A percentile compares a stretch with the other conserved stretches of the same genome.
These are phyloP conservation scores for Aspergillus transmontanensis DNA, from an alignment of 2,329 filamentous ascomycete species.

Conservation along the genomic window DNA sequence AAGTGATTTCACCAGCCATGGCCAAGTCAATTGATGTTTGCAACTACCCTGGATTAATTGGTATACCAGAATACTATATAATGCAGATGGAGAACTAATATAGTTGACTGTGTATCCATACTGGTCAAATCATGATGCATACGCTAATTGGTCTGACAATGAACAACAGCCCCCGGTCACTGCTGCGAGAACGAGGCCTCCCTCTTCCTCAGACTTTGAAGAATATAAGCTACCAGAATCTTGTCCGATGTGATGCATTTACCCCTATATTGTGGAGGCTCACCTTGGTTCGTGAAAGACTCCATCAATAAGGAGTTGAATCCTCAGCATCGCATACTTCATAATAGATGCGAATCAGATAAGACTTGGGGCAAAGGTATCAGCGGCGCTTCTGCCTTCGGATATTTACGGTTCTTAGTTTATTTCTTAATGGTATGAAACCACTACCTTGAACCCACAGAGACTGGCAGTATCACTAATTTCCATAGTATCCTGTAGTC, in stretches of 20 bases:
- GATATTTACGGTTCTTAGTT: too few species aligned
- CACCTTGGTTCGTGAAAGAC: constrained; percentile 52
- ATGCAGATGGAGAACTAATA: neutral
- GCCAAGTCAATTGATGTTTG: too few species aligned
- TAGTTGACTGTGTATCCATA: neutral
- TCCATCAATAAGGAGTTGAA: constrained; percentile 60
- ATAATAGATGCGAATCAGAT: constrained; percentile 47
- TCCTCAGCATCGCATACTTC: constrained; percentile 56
- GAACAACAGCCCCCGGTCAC: neutral
- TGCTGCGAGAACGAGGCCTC: neutral
- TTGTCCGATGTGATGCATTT: neutral
- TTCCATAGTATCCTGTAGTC: neutral
- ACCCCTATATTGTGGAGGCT: constrained; percentile 22
- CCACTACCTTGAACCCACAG: neutral
- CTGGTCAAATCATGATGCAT: neutral
- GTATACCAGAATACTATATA: neutral
- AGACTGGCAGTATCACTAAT: neutral
- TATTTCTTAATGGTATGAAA: neutral
- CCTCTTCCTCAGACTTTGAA: neutral
- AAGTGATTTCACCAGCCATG: too few species aligned
- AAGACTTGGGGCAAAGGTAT: constrained; percentile 53
- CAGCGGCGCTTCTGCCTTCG: constrained; percentile 35
- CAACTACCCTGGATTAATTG: too few species aligned
- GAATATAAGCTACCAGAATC: neutral
- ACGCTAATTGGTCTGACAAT: neutral